These are phyloP conservation scores for Huntiella abstrusa DNA, from an alignment of 2,329 filamentous ascomycete genomes.

Conservation along the genomic window DNA sequence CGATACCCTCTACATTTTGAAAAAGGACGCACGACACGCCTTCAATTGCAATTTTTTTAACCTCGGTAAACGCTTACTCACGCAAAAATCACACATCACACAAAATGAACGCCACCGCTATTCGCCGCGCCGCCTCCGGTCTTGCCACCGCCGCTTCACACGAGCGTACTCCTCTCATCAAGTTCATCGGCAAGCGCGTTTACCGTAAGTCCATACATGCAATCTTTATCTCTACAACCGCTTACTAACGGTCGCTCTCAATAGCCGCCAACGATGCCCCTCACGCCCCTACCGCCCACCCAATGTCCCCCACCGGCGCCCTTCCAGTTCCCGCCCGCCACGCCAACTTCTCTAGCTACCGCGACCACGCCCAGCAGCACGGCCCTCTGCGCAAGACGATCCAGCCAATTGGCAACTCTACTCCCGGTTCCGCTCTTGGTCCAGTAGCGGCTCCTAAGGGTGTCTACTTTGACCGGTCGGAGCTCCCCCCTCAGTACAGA, in stretches of 20 bases:
- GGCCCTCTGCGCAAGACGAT: constrained; percentile 49
- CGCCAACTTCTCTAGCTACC: constrained; percentile 55
- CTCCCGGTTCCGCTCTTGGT: constrained; percentile 52
- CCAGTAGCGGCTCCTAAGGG: constrained; percentile 52
- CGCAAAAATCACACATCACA: background rate
- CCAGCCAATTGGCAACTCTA: constrained; percentile 33
- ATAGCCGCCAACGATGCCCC: background rate
- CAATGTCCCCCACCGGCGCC: constrained; percentile 44
- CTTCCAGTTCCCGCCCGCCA: constrained; percentile 38
- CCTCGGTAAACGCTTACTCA: too few relatives aligned
- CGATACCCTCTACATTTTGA: too few relatives aligned
- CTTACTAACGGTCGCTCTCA: background rate
- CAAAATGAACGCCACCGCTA: constrained; percentile 35
- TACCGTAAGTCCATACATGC: constrained; percentile 27
- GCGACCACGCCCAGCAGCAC: constrained; percentile 60
- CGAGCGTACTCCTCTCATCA: constrained; percentile 42
- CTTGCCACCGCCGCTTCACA: constrained; percentile 27
- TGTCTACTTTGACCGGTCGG: constrained; percentile 70
- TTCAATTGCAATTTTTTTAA: too few relatives aligned
- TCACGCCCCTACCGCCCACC: constrained; percentile 55
- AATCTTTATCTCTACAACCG: background rate
- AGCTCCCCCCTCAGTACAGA: constrained; percentile 72
- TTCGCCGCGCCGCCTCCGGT: constrained; percentile 33
- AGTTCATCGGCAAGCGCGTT: constrained; percentile 40
- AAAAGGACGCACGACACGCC: too few relatives aligned